phyloP scores from a whole-genome alignment of 1,284 basidiomycete genomes.

The Phlebopus sp. region DNA sequence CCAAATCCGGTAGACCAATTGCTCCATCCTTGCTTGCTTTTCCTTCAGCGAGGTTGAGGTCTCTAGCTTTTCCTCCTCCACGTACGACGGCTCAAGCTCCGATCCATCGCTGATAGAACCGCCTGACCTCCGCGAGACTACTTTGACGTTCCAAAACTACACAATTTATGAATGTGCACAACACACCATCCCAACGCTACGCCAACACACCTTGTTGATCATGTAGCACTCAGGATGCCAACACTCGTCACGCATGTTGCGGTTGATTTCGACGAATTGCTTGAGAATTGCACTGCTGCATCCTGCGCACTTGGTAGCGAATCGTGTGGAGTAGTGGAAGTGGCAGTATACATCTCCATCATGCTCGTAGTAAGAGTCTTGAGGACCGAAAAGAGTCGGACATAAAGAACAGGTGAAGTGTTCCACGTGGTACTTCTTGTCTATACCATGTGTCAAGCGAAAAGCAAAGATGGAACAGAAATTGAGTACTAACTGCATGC shows the following conservation, averaged over 20 bases:
- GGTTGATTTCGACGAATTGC: slow-evolving; percentile 99
- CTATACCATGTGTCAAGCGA: slow-evolving; percentile 43
- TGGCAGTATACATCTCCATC: slow-evolving; percentile 95
- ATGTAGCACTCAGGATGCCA: slow-evolving; percentile 99
- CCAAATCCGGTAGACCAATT: slow-evolving; percentile 98
- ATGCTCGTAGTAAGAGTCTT: slow-evolving; percentile 99
- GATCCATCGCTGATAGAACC: slow-evolving; percentile 57
- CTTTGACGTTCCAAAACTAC: slow-evolving; percentile 99
- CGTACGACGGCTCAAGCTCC: slow-evolving; percentile 50
- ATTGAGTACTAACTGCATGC: slow-evolving; percentile 84
- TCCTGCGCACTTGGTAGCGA: slow-evolving; percentile 97
- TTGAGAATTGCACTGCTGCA: slow-evolving; percentile 99
- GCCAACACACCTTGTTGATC: slow-evolving; percentile 86
- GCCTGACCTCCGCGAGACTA: slow-evolving; percentile 73
- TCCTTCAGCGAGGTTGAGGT: slow-evolving; percentile 84
- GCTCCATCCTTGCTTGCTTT: slow-evolving; percentile 93
- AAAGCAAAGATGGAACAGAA: slow-evolving; percentile 6
- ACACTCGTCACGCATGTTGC: slow-evolving; percentile 97
- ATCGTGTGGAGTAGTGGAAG: slow-evolving; percentile 97
- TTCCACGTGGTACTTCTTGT: slow-evolving; percentile 99
- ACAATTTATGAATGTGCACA: slow-evolving; percentile 15
- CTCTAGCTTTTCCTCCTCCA: slow-evolving; percentile 78
- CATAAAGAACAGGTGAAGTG: slow-evolving; percentile 99
- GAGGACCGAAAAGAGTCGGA: slow-evolving; percentile 92
- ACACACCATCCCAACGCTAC: background rate